Evolutionary conservation across 441 rosid genomes (phyloP).

Genomic region (Syzygium malaccense): DNA sequence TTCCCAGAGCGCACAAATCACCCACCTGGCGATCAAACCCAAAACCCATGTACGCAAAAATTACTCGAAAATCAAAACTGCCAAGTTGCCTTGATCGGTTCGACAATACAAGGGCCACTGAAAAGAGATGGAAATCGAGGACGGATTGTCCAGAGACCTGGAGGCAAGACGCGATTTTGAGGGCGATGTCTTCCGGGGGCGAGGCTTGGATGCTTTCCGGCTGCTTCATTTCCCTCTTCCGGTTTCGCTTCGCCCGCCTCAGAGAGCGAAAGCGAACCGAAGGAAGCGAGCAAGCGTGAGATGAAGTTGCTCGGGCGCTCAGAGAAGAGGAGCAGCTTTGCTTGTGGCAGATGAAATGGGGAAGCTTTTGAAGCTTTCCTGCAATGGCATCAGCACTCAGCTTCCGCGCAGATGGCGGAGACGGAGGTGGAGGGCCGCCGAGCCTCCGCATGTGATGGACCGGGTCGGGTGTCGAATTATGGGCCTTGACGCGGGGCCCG

Average conservation of each 20-base stretch:
- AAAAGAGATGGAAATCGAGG: background rate
- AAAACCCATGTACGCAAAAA: background rate
- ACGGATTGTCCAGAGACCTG: slow-evolving; percentile 16
- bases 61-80: background rate
- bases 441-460: background rate
- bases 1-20: slow-evolving; percentile 35
- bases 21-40: slow-evolving; percentile 16
- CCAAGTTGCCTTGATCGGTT: background rate
- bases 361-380: background rate
- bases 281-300: background rate
- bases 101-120: background rate
- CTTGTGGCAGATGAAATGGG: background rate
- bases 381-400: background rate
- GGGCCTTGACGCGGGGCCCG: background rate
- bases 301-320: background rate
- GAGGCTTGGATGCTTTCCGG: slow-evolving; percentile 3
- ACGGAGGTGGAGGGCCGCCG: background rate
- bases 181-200: slow-evolving; percentile 34
- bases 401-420: background rate
- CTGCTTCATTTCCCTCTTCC: slow-evolving; percentile 14
- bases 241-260: background rate
- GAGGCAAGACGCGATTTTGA: slow-evolving; percentile 38
- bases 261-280: background rate
- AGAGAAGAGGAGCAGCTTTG: background rate
- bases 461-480: background rate